Conservation (phyloP, 202 grass and related monocot genomes). For the Brachypodium distachyon region DNA sequence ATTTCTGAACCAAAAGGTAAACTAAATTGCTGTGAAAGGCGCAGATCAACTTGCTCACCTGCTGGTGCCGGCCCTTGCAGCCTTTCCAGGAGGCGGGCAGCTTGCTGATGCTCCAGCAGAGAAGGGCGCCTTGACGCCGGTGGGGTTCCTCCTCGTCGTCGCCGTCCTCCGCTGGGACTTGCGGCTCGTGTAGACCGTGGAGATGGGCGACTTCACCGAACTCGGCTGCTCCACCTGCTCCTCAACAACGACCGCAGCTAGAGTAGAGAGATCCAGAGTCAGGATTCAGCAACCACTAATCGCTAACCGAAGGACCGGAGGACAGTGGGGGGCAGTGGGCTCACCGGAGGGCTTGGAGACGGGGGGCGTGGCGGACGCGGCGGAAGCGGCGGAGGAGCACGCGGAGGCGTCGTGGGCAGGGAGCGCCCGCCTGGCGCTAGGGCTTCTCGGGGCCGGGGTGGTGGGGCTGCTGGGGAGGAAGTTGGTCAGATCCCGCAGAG, state of each 20-base stretch:
- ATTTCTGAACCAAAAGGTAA: not conserved
- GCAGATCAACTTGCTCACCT: not conserved
- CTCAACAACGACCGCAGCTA: too few species aligned
- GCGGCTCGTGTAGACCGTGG: slow-evolving; percentile 2
- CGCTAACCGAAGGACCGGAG: too few species aligned
- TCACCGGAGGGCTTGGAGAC: not conserved
- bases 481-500: slow-evolving; percentile 29
- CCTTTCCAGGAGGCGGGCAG: not conserved
- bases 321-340: not conserved
- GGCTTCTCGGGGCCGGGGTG: slow-evolving; percentile 1
- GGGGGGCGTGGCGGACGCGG: too few species aligned
- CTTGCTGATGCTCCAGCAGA: not conserved
- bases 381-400: not conserved
- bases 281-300: too few species aligned
- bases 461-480: slow-evolving; percentile 16
- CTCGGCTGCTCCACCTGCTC: not conserved
- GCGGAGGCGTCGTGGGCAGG: not conserved
- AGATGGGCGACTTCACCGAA: not conserved
- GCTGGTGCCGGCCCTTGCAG: not conserved
- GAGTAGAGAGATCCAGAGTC: not conserved
- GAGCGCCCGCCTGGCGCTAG: not conserved
- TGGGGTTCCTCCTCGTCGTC: not conserved
- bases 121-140: not conserved
- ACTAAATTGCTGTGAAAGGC: not conserved
- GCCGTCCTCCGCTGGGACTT: not conserved